Percentiles rank a stretch among this genome's conserved stretches.
Conservation (phyloP, 2,329 filamentous ascomycete species). For the Coniochaeta sp. region DNA sequence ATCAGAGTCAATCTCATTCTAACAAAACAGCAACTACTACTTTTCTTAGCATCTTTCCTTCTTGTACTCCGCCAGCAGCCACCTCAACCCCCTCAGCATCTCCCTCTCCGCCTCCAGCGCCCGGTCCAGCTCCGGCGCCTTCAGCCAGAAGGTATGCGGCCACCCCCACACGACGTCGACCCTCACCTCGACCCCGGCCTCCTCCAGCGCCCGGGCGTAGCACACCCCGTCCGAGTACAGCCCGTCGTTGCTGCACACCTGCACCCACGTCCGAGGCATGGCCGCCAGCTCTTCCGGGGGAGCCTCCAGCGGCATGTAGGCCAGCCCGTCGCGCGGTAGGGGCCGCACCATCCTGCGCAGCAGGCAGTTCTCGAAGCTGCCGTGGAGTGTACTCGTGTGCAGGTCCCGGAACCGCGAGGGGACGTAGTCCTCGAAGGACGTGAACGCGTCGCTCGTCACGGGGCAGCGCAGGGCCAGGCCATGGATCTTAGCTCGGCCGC, state of each 20-base stretch:
- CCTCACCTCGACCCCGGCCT: slow-evolving; percentile 30
- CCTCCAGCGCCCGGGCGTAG: slow-evolving; percentile 34
- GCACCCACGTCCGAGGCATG: slow-evolving; percentile 37
- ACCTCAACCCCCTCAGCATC: slow-evolving; percentile 32
- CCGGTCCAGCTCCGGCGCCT: slow-evolving; percentile 31
- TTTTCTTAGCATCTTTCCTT: neutral
- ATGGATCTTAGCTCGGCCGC: slow-evolving; percentile 12
- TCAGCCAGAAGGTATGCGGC: slow-evolving; percentile 47
- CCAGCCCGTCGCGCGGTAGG: slow-evolving; percentile 30
- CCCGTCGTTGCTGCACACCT: slow-evolving; percentile 42
- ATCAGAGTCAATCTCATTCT: neutral
- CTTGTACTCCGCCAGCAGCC: slow-evolving; percentile 28
- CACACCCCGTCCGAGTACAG: slow-evolving; percentile 44
- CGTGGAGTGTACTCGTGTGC: slow-evolving; percentile 31
- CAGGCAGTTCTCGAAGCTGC: slow-evolving; percentile 27
- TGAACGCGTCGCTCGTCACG: slow-evolving; percentile 37
- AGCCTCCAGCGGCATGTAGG: slow-evolving; percentile 33
- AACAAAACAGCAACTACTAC: neutral
- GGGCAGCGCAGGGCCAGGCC: slow-evolving; percentile 40
- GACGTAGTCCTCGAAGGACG: slow-evolving; percentile 24
- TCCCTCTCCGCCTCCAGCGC: slow-evolving; percentile 32
- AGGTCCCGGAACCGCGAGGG: slow-evolving; percentile 23
- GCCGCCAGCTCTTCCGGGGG: slow-evolving; percentile 17
- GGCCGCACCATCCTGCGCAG: slow-evolving; percentile 23
- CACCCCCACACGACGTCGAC: slow-evolving; percentile 36